Evolutionary conservation across 495 filamentous ascomycete genomes (phyloP), one percentile per base, ranked within the genome.

Genomic region (Ramalina peruviana): DNA sequence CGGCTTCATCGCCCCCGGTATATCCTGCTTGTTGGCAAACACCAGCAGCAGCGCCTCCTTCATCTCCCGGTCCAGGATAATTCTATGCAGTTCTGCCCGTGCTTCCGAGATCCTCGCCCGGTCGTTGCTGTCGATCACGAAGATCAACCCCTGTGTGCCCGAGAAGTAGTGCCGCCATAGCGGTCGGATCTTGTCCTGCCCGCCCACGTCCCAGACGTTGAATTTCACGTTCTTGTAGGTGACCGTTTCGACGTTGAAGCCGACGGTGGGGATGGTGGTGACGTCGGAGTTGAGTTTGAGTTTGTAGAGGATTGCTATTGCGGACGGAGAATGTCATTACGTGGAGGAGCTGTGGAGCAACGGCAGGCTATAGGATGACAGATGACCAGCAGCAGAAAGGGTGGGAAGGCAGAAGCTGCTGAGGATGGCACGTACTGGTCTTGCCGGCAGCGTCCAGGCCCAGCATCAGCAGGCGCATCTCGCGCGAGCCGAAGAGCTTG

Each of bases 151-250:
- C 75, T 98, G 92, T 46, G 92, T 97, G 47, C 87, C 86, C 86
- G 86, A 93, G 62, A 94, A 97, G 73, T 98, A 98, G 76, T 99
- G 92, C 74, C 92, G 84, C 92, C 92, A 99, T 64, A 99, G 74
- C 63, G 92, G 92, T 68, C 92, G 82, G 69, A 99, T 99, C 85
- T 99, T 99, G 78, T 99, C 92, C 78, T 99, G 92, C 65, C 92
- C 92, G 76, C 92, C 92, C 65, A 99, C 92, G 80, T 99, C 92
- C 92, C 92, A 99, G 68, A 99, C 92, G 66, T 92, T 99, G 76
- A 99, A 99, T 67, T 95, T 89, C 68, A 99, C 96, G 79, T 99
- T 97, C 81, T 95, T 95, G 76, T 97, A 99, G 67, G 96, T 93
- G 70, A 99, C 93, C 40, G 92, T 97, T 80, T 99, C 92, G 67